These are phyloP conservation scores for carrot (Daucus carota) DNA, from an alignment of 129 eudicot genomes.

Conservation along the genomic window DH1_v3.0 NC_030384.2:26249501-26250000, in stretches of 20 bases:
- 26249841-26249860: constrained; percentile 55
- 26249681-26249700: constrained; percentile 54
- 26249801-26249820: constrained; percentile 25
- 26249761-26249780: constrained; percentile 45
- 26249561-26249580: constrained; percentile 43
- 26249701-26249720: constrained; percentile 60
- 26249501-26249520: not conserved
- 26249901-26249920: constrained; percentile 59
- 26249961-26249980: constrained; percentile 44
- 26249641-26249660: constrained; percentile 30
- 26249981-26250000: constrained; percentile 33
- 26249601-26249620: constrained; percentile 44
- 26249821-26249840: constrained; percentile 32
- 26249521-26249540: constrained; percentile 38
- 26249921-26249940: constrained; percentile 44
- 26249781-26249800: constrained; percentile 27
- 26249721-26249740: constrained; percentile 44
- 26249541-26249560: constrained; percentile 53
- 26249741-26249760: constrained; percentile 53
- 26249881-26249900: constrained; percentile 58
- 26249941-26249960: constrained; percentile 51
- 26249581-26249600: constrained; percentile 62
- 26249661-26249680: constrained; percentile 48
- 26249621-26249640: constrained; percentile 16
- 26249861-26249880: constrained; percentile 58